These are phyloP conservation scores for Puccinia horiana DNA, from an alignment of 1,284 basidiomycete species.

Conservation along the genomic window DNA sequence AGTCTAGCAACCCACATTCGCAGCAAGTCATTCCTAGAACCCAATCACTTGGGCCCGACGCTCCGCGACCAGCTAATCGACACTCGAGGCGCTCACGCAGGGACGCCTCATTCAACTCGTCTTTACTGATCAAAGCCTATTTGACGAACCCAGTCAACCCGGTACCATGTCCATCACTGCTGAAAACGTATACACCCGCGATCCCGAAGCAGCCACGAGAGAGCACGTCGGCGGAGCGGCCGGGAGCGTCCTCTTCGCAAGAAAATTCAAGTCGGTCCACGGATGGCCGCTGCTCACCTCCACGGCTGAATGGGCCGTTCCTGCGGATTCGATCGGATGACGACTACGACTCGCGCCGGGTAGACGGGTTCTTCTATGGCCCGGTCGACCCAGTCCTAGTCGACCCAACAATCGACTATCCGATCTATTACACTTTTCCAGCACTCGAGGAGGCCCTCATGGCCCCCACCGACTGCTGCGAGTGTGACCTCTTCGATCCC, in stretches of 20 bases:
- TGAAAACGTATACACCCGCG: neutral
- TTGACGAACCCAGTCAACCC: slow-evolving; percentile 19
- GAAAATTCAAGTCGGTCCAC: neutral
- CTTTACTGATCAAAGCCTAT: slow-evolving; percentile 19
- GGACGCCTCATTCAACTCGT: neutral
- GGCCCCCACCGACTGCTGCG: neutral
- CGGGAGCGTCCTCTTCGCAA: neutral
- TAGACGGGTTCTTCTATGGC: slow-evolving; percentile 5
- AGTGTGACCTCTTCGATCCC: slow-evolving; percentile 13
- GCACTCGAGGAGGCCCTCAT: slow-evolving; percentile 3
- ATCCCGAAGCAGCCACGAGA: neutral
- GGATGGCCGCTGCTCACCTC: neutral
- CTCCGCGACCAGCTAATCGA: neutral
- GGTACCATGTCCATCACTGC: neutral
- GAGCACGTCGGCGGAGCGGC: neutral
- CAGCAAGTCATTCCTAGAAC: neutral
- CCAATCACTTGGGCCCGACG: slow-evolving; percentile 4
- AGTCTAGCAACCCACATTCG: neutral
- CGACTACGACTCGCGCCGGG: neutral
- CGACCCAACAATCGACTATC: slow-evolving; percentile 6
- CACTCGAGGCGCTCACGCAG: neutral
- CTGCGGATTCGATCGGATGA: slow-evolving; percentile 6
- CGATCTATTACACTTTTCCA: slow-evolving; percentile 22
- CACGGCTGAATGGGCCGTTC: slow-evolving; percentile 16
- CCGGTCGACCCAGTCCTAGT: slow-evolving; percentile 3